Conservation (phyloP, 306 rosid species). For the Sophora flavescens region DNA sequence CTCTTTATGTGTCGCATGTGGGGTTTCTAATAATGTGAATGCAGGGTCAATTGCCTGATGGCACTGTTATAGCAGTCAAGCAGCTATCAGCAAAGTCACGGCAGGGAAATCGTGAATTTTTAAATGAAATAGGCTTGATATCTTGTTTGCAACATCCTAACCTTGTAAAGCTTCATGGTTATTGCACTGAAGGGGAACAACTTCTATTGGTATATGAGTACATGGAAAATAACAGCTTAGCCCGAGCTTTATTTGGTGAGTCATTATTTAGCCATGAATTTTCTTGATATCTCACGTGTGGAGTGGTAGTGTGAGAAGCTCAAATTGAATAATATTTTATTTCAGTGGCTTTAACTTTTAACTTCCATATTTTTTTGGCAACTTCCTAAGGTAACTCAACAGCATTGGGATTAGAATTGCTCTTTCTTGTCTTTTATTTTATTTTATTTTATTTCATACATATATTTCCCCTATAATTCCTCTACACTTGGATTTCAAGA, state of each 20-base stretch:
- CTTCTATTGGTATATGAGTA: slow-evolving; percentile 76
- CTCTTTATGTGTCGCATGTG: slow-evolving; percentile 8
- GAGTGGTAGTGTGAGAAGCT: slow-evolving; percentile 15
- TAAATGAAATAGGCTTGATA: slow-evolving; percentile 78
- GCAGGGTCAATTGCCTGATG: slow-evolving; percentile 74
- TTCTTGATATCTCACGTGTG: slow-evolving; percentile 11
- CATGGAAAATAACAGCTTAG: slow-evolving; percentile 80
- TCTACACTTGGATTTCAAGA: background rate
- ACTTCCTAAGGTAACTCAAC: background rate
- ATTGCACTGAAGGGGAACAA: slow-evolving; percentile 74
- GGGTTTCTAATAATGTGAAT: slow-evolving; percentile 33
- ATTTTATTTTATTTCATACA: no score
- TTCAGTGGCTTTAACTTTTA: background rate
- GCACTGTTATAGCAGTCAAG: slow-evolving; percentile 73
- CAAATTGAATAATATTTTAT: slow-evolving; percentile 7
- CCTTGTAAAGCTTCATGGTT: slow-evolving; percentile 81
- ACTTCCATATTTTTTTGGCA: background rate
- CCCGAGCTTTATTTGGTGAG: slow-evolving; percentile 75
- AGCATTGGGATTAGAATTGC: background rate
- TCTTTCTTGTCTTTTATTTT: no score
- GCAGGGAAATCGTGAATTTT: slow-evolving; percentile 83
- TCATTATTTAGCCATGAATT: slow-evolving; percentile 17
- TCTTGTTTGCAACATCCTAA: slow-evolving; percentile 81
- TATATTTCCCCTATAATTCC: background rate
- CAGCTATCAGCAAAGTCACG: slow-evolving; percentile 73